These are phyloP conservation scores for Pleurotus tuber-regium DNA, from an alignment of 768 basidiomycete species.

Conservation along the genomic window DNA sequence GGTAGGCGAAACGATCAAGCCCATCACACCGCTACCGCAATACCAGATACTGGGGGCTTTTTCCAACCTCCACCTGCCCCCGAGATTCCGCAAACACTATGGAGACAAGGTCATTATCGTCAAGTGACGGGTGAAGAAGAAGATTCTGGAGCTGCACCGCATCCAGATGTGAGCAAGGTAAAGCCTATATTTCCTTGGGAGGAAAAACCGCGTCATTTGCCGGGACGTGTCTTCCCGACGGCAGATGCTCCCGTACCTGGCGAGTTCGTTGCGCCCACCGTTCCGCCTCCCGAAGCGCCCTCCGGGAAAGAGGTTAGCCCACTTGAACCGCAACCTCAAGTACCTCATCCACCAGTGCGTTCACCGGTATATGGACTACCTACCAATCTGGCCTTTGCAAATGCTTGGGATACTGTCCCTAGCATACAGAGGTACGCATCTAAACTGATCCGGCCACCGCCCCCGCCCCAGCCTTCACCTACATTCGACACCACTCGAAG, in stretches of 20 bases:
- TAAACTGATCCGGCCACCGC: slow-evolving; percentile 50
- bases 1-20: slow-evolving; percentile 36
- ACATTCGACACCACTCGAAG: slow-evolving; percentile 47
- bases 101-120: slow-evolving; percentile 74
- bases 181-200: slow-evolving; percentile 96
- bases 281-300: slow-evolving; percentile 33
- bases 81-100: slow-evolving; percentile 61
- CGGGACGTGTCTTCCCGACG: slow-evolving; percentile 73
- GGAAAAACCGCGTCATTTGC: slow-evolving; percentile 60
- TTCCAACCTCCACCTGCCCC: slow-evolving; percentile 61
- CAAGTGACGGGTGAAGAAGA: slow-evolving; percentile 53
- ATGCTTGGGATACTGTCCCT: slow-evolving; percentile 85
- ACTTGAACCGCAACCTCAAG: slow-evolving; percentile 13
- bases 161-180: slow-evolving; percentile 71
- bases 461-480: slow-evolving; percentile 42
- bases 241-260: slow-evolving; percentile 53
- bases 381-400: slow-evolving; percentile 58
- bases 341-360: slow-evolving; percentile 25
- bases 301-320: slow-evolving; percentile 29
- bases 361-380: slow-evolving; percentile 55
- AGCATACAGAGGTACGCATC: slow-evolving; percentile 77
- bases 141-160: slow-evolving; percentile 37
- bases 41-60: slow-evolving; percentile 40
- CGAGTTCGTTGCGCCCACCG: slow-evolving; percentile 37
- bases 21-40: slow-evolving; percentile 30